These are phyloP conservation scores for Pholiota molesta DNA, from an alignment of 768 basidiomycete species.

Conservation along the genomic window DNA sequence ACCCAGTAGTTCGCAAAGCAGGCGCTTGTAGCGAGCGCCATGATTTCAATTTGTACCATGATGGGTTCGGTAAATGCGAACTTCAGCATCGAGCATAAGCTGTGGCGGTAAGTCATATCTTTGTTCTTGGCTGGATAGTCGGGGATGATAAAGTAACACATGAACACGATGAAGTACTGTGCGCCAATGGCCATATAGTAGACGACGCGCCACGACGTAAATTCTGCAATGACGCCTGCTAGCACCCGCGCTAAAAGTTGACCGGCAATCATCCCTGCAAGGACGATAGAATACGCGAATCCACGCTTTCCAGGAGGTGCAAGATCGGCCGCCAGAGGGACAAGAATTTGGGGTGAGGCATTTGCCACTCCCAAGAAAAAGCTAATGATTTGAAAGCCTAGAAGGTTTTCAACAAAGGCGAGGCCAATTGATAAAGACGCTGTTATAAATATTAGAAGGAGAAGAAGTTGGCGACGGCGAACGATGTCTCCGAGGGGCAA, in stretches of 20 bases:
- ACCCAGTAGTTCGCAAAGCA: conserved; percentile 66
- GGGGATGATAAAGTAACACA: conserved; percentile 67
- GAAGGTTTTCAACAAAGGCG: conserved; percentile 56
- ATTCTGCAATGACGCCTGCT: conserved; percentile 74
- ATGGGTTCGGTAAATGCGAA: conserved; percentile 76
- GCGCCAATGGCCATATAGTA: conserved; percentile 78
- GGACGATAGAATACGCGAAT: conserved; percentile 73
- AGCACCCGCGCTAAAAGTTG: conserved; percentile 74
- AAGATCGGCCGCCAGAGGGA: conserved; percentile 77
- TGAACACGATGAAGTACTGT: conserved; percentile 56
- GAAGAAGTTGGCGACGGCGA: conserved; percentile 69
- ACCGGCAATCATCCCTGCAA: conserved; percentile 68
- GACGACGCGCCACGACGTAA: conserved; percentile 68
- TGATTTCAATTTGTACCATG: conserved; percentile 65
- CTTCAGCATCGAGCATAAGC: conserved; percentile 74
- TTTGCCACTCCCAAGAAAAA: conserved; percentile 71
- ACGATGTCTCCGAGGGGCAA: conserved; percentile 84
- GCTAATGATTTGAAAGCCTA: conserved; percentile 64
- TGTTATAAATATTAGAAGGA: conserved; percentile 56
- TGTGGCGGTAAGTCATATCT: conserved; percentile 64
- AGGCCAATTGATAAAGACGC: conserved; percentile 70
- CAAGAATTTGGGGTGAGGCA: conserved; percentile 78
- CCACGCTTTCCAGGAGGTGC: conserved; percentile 76
- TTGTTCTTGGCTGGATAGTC: conserved; percentile 81
- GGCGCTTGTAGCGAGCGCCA: conserved; percentile 62